Percentiles rank a stretch among this genome's conserved stretches.
These are phyloP conservation scores for Juglanconis juglandina DNA, from an alignment of 2,329 filamentous ascomycete genomes.

Conservation along the genomic window DNA sequence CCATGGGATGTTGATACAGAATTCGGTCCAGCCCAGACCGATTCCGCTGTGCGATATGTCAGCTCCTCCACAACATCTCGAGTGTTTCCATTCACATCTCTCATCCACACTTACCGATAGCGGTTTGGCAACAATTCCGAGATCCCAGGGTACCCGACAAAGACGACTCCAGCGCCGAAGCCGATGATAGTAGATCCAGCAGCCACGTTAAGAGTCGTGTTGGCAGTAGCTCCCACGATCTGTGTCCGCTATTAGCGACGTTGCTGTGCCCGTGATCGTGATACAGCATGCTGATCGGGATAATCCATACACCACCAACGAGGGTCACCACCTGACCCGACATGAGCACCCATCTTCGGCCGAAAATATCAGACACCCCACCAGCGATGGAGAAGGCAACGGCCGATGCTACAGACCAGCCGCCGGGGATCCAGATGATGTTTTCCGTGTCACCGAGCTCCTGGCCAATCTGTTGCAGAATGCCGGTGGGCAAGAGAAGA, in stretches of 20 bases:
- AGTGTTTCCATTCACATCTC: no score
- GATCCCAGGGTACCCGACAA: constrained; percentile 32
- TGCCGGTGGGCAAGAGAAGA: constrained; percentile 22
- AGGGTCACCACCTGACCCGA: constrained; percentile 18
- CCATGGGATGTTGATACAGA: constrained; percentile 28
- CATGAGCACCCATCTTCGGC: constrained; percentile 21
- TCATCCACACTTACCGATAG: constrained; percentile 23
- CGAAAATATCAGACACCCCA: constrained; percentile 18
- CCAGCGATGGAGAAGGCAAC: constrained; percentile 21
- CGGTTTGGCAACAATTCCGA: constrained; percentile 33
- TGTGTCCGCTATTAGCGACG: background rate
- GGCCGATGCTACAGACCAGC: constrained; percentile 20
- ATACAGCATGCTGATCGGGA: no score
- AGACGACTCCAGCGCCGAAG: constrained; percentile 31
- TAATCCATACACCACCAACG: constrained; percentile 13
- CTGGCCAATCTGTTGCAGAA: constrained; percentile 24
- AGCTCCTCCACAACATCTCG: no score
- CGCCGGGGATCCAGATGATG: constrained; percentile 23
- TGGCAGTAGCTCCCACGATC: constrained; percentile 26
- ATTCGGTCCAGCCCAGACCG: constrained; percentile 29
- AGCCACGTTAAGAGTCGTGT: constrained; percentile 23
- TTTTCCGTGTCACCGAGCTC: constrained; percentile 20
- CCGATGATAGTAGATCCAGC: constrained; percentile 30
- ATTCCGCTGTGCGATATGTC: constrained; percentile 13
- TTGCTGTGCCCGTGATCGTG: no score